These are phyloP conservation scores for Coniella vitis DNA, from an alignment of 2,329 filamentous ascomycete genomes.

Conservation along the genomic window DNA sequence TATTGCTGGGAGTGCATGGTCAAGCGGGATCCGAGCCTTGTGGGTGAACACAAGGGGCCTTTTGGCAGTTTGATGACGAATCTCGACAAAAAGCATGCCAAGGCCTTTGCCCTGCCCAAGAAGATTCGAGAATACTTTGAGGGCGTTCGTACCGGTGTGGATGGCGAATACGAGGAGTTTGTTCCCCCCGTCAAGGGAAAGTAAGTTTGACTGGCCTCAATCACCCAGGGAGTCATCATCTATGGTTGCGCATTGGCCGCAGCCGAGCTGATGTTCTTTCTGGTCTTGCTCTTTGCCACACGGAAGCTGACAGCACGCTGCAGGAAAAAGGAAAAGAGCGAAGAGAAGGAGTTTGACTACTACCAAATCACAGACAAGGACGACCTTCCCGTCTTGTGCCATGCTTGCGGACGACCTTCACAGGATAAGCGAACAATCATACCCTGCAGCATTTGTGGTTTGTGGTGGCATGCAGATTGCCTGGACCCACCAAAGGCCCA, in stretches of 20 bases:
- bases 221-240: neutral
- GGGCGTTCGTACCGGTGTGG: constrained; percentile 66
- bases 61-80: constrained; percentile 58
- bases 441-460: constrained; percentile 74
- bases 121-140: constrained; percentile 71
- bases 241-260: constrained; percentile 13
- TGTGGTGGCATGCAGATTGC: constrained; percentile 90
- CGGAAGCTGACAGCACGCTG: constrained; percentile 25
- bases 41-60: constrained; percentile 43
- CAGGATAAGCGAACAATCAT: constrained; percentile 61
- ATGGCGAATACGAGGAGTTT: constrained; percentile 75
- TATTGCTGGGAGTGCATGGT: constrained; percentile 69
- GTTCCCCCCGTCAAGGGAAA: constrained; percentile 50
- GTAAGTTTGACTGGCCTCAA: constrained; percentile 41
- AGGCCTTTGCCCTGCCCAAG: constrained; percentile 65
- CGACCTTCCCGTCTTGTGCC: constrained; percentile 70
- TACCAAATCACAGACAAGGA: constrained; percentile 64
- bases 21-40: constrained; percentile 38
- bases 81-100: constrained; percentile 63
- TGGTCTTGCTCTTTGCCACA: neutral
- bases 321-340: constrained; percentile 49
- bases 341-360: constrained; percentile 60
- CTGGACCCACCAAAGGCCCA: constrained; percentile 75
- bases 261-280: too few species aligned
- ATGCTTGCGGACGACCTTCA: constrained; percentile 63